These are phyloP conservation scores for Gymnopilus dilepis DNA, from an alignment of 768 basidiomycete genomes.

Conservation along the genomic window DNA sequence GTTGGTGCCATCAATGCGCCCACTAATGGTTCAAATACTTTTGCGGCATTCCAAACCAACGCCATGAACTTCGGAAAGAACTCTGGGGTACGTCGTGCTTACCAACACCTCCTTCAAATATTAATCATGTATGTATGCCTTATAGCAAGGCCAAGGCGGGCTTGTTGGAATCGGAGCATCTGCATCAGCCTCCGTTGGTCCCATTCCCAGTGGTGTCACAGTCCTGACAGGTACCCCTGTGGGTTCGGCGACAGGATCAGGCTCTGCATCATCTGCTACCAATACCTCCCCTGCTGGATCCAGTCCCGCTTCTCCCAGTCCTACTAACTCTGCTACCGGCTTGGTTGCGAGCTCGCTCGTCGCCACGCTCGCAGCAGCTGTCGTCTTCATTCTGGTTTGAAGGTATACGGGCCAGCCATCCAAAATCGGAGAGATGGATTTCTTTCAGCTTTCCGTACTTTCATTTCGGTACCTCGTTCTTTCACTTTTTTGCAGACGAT, in stretches of 20 bases:
- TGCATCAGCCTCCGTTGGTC: conserved; percentile 49
- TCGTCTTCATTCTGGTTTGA: conserved; percentile 21
- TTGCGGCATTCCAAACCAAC: conserved; percentile 38
- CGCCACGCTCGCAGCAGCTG: conserved; percentile 16
- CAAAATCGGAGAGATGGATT: background rate
- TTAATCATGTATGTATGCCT: background rate
- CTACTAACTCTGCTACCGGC: conserved; percentile 7
- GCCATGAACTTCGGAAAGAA: conserved; percentile 35
- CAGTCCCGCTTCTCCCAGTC: conserved; percentile 6
- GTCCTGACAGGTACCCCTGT: conserved; percentile 31
- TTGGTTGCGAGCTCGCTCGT: conserved; percentile 19
- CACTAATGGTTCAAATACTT: conserved; percentile 43
- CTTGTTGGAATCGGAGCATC: conserved; percentile 54
- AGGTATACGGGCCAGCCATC: background rate
- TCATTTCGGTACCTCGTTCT: background rate
- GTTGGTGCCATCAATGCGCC: conserved; percentile 61
- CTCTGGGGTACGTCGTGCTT: conserved; percentile 41
- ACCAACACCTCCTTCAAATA: background rate
- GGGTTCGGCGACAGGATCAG: conserved; percentile 1
- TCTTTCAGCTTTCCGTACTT: background rate
- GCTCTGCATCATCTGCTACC: background rate
- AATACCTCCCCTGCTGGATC: conserved; percentile 27
- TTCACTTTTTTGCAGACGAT: background rate
- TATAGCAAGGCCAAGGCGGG: conserved; percentile 45
- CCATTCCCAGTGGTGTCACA: conserved; percentile 38